These are phyloP conservation scores for Pugionium dolabratum DNA, from an alignment of 345 rosid species.

Conservation along the genomic window DNA sequence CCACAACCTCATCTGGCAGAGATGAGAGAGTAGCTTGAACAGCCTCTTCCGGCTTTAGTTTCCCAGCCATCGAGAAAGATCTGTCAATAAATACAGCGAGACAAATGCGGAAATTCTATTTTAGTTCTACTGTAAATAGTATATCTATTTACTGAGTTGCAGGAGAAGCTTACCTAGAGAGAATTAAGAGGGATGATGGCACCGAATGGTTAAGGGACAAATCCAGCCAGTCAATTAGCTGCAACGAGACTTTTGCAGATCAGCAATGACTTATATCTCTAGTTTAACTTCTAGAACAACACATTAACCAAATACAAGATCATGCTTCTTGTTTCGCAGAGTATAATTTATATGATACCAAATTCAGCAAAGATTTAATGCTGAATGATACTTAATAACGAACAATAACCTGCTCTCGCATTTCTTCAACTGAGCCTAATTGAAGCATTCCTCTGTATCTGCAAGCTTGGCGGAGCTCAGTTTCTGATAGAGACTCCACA, in stretches of 20 bases:
- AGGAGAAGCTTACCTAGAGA: constrained; percentile 62
- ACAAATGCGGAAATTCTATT: background rate
- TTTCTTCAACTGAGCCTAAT: constrained; percentile 86
- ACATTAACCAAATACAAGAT: background rate
- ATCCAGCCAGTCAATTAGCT: constrained; percentile 94
- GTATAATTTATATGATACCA: background rate
- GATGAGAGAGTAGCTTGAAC: constrained; percentile 96
- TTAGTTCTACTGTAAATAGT: background rate
- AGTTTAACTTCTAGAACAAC: background rate
- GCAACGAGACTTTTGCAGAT: constrained; percentile 41
- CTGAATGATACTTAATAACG: constrained; percentile 7
- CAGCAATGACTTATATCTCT: constrained; percentile 7
- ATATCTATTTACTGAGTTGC: constrained; percentile 22
- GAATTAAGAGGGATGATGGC: constrained; percentile 90
- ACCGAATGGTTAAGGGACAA: constrained; percentile 87
- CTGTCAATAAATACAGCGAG: constrained; percentile 42
- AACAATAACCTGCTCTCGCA: constrained; percentile 76
- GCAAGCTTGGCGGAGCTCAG: constrained; percentile 92
- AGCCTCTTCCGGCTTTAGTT: constrained; percentile 96
- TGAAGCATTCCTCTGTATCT: constrained; percentile 94
- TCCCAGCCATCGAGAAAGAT: constrained; percentile 87
- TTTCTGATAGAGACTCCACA: constrained; percentile 87
- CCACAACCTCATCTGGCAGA: constrained; percentile 96
- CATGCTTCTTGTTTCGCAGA: background rate
- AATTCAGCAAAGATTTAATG: background rate